phyloP scores from a whole-genome alignment of 78 protist genomes.

The Ministeria vibrans region DNA sequence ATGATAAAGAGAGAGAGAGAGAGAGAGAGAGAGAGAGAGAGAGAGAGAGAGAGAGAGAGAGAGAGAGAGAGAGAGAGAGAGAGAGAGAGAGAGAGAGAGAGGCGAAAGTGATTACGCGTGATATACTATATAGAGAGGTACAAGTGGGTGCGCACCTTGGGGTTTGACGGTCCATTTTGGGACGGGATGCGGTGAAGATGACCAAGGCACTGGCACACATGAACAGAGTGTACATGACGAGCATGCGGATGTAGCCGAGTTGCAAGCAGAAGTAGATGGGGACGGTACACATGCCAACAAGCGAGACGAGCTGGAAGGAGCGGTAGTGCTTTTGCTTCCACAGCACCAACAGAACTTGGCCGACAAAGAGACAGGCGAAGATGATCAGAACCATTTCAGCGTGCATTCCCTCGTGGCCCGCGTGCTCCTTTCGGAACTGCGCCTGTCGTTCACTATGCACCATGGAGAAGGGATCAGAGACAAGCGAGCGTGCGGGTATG shows the following conservation, averaged over 20 bases:
- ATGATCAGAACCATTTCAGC: constrained; percentile 2
- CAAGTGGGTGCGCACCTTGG: background rate
- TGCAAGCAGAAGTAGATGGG: background rate
- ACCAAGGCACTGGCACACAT: background rate
- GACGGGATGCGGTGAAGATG: background rate
- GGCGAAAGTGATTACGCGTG: background rate
- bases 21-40: background rate
- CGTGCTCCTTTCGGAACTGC: background rate
- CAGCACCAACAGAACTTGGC: background rate
- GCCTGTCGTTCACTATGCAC: background rate
- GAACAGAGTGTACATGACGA: background rate
- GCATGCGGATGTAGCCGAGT: background rate
- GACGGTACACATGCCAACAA: constrained; percentile 13
- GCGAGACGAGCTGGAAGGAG: background rate
- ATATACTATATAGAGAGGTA: background rate
- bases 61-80: background rate
- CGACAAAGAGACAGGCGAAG: background rate
- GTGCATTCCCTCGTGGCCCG: constrained; percentile 13
- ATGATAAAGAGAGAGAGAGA: background rate
- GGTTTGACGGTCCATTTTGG: background rate
- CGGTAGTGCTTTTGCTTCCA: background rate
- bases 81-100: background rate
- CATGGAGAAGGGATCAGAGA: background rate
- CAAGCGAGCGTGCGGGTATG: background rate
- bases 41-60: background rate